Base-by-base conservation (phyloP, 2,329 filamentous ascomycete genomes). In the Aspergillus neotritici region DNA sequence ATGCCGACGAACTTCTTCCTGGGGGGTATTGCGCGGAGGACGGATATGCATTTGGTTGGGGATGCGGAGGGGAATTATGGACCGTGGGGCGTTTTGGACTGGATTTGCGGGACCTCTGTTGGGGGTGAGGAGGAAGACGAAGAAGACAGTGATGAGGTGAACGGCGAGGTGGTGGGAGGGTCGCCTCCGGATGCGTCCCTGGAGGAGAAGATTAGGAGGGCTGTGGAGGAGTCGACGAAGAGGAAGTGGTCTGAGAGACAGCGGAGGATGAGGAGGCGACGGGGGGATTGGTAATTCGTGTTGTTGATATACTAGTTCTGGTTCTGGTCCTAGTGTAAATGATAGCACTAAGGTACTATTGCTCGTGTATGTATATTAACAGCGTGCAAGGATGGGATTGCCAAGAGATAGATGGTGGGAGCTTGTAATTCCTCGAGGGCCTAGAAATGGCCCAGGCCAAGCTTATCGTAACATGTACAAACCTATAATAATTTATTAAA, bases 1-100 rank as follows among this genome's bases (percentile, higher is more conserved):
- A 64, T 82, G 41, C 78, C 78, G 3, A 78, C 76, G 2, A 75
- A 68, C 6, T 78, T 82, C 51, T 70, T 82, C 53, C 61, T 82
- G 6, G 67, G 70, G 3, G 77, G 78, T 2, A 78, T 82, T 64
- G 79, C 78, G 9, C 71, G 77, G 25, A 67, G 78, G 5, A 72
- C 67, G 0, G 78, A 83, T 49, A 65, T 67, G 36, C 79, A 83
- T 58, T 64, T 80, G 54, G 56, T 74, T 33, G 69, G 63, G 31
- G 57, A 64, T 43, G 75, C 70, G 2, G 56, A 64, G 15, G 69
- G 69, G 3, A 72, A 74, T 47, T 74, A 63, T 49, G 69, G 70
- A 2, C 63, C 66, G 10, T 71, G 66, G 64, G 71, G 72, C 4
- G 52, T 74, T 3, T 38, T 68, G 46, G 71, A 74, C 55, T 71